A percentile compares a stretch with the other conserved stretches of the same genome.
Conservation (phyloP, 305 asterid species). For the Salvia sclarea region DNA sequence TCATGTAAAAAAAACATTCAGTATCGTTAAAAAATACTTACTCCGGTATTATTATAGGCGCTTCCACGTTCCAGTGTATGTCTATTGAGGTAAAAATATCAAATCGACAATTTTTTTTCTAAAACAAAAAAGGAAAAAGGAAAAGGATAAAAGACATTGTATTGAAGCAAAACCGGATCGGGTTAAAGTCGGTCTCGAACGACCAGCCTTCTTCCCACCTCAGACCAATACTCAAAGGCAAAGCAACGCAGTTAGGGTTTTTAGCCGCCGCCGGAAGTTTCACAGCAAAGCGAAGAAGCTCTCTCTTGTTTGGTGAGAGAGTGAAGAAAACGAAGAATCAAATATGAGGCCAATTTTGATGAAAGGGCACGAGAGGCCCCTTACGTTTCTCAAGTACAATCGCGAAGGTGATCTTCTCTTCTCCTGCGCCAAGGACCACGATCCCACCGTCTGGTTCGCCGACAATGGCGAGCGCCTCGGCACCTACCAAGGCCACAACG, state of each 20-base stretch:
- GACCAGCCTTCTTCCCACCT: neutral
- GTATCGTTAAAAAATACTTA: no score
- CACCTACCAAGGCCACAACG: conserved; percentile 89
- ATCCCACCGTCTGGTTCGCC: conserved; percentile 92
- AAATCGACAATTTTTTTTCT: no score
- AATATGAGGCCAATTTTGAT: conserved; percentile 84
- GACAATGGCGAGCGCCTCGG: conserved; percentile 96
- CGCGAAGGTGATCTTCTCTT: conserved; percentile 90
- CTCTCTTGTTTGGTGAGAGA: neutral
- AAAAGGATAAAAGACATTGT: no score
- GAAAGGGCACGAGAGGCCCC: conserved; percentile 98
- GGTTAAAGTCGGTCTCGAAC: no score
- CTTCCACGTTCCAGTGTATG: no score
- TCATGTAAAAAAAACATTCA: no score
- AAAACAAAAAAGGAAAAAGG: no score
- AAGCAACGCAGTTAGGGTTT: neutral
- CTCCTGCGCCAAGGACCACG: conserved; percentile 90
- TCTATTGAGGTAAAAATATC: no score
- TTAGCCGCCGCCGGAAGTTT: conserved; percentile 6
- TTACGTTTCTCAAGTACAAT: conserved; percentile 78
- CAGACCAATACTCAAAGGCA: neutral
- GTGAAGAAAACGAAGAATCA: neutral
- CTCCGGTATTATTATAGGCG: no score
- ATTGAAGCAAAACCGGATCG: neutral
- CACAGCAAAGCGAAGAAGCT: neutral